Conservation (phyloP, 768 basidiomycete species). For the Peribolospora kevripleyi region DNA sequence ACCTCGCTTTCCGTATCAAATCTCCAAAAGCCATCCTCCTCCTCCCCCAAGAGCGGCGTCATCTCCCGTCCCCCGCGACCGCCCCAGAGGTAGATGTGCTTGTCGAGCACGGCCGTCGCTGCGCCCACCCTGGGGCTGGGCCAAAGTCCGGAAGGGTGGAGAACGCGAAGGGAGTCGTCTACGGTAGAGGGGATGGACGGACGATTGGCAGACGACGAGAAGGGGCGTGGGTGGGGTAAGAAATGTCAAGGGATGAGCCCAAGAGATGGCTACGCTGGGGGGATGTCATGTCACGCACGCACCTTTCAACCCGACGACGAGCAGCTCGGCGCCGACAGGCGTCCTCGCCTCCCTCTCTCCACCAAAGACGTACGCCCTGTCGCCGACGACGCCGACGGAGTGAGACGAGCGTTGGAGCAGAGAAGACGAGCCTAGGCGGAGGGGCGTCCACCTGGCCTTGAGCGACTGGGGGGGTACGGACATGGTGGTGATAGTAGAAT, state of each 20-base stretch:
- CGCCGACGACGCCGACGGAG: slow-evolving; percentile 18
- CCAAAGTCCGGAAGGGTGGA: slow-evolving; percentile 2
- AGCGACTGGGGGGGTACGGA: not conserved
- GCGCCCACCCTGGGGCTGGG: slow-evolving; percentile 16
- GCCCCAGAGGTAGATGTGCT: slow-evolving; percentile 25
- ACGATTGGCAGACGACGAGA: not conserved
- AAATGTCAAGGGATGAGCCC: too few relatives aligned
- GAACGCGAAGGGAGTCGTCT: not conserved
- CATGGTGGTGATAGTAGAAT: too few relatives aligned
- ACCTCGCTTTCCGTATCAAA: slow-evolving; percentile 6
- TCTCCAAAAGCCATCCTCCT: slow-evolving; percentile 18
- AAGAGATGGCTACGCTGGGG: slow-evolving; percentile 6
- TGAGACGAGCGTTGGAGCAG: slow-evolving; percentile 25
- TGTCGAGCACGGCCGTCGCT: slow-evolving; percentile 6
- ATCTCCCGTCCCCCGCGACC: slow-evolving; percentile 25
- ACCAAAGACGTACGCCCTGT: slow-evolving; percentile 22
- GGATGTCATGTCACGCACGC: slow-evolving; percentile 8
- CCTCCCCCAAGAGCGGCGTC: slow-evolving; percentile 18
- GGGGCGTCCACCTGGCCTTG: not conserved
- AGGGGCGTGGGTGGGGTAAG: not conserved
- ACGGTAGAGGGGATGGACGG: too few relatives aligned
- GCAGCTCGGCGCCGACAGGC: slow-evolving; percentile 21
- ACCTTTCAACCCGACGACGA: slow-evolving; percentile 9
- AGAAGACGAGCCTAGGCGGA: not conserved
- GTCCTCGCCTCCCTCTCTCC: slow-evolving; percentile 26